Conservation (phyloP, 2,329 filamentous ascomycete species). For the Cordyceps cicadae region DNA sequence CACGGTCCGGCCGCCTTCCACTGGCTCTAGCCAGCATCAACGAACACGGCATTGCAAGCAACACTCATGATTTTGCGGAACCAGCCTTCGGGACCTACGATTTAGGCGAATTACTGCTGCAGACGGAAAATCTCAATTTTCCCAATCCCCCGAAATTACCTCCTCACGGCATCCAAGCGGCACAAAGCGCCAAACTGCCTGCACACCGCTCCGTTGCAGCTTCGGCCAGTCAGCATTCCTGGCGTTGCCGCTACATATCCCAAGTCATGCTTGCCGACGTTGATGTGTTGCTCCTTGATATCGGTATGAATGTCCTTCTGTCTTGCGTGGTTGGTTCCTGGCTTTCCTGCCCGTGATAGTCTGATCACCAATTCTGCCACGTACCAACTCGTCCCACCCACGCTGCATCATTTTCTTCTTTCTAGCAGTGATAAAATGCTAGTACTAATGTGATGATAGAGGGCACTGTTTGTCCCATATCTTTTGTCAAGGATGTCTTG, state of each 20-base stretch:
- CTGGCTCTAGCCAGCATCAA: neutral
- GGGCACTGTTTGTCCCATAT: conserved; percentile 75
- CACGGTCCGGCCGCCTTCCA: neutral
- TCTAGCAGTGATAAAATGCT: neutral
- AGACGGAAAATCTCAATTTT: neutral
- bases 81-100: neutral
- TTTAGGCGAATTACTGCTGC: neutral
- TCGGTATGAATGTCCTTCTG: conserved; percentile 22
- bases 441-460: conserved; percentile 39
- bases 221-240: neutral
- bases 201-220: conserved; percentile 7
- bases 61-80: conserved; percentile 9
- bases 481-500: conserved; percentile 74
- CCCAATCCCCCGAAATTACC: neutral
- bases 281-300: conserved; percentile 29
- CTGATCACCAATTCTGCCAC: conserved; percentile 4
- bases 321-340: neutral
- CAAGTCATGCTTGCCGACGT: conserved; percentile 21
- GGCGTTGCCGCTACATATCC: conserved; percentile 5
- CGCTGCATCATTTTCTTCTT: neutral
- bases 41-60: conserved; percentile 6
- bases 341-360: neutral
- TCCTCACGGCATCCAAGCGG: neutral
- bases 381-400: neutral
- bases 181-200: neutral